Evolutionary conservation across 2,329 filamentous ascomycete species (phyloP).

Genomic region (Beauveria bassiana): DNA sequence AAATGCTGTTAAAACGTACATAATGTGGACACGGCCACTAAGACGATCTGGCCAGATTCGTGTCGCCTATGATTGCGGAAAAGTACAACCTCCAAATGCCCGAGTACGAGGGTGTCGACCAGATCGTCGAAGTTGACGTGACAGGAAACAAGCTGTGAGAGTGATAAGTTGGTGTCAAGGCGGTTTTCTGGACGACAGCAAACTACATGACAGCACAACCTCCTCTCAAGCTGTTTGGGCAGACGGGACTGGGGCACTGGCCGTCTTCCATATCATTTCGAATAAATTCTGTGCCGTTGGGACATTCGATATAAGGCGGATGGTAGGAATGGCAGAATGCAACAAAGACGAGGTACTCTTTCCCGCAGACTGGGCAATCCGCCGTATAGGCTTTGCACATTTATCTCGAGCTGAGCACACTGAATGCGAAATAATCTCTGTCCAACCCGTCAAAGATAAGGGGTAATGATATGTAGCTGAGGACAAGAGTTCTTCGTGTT

Average conservation of each 20-base stretch:
- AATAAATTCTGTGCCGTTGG: conserved; percentile 31
- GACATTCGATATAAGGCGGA: conserved; percentile 41
- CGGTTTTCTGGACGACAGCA: conserved; percentile 7
- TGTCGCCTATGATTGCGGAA: conserved; percentile 66
- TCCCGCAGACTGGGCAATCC: conserved; percentile 52
- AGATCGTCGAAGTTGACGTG: conserved; percentile 68
- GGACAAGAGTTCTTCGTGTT: background rate
- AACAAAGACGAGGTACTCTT: conserved; percentile 51
- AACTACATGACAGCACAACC: conserved; percentile 47
- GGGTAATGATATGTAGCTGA: conserved; percentile 2
- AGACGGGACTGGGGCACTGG: conserved; percentile 50
- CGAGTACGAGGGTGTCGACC: conserved; percentile 76
- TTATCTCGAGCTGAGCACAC: conserved; percentile 27
- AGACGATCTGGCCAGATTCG: conserved; percentile 50
- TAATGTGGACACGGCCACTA: conserved; percentile 2
- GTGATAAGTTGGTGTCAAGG: conserved; percentile 14
- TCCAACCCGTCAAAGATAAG: background rate
- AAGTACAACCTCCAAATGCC: conserved; percentile 85
- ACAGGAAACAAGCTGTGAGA: conserved; percentile 22
- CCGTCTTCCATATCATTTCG: conserved; percentile 43
- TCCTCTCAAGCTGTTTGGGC: conserved; percentile 49
- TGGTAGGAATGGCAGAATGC: conserved; percentile 46
- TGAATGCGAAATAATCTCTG: conserved; percentile 1
- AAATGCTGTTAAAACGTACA: background rate
- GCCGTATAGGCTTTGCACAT: conserved; percentile 53